Conservation (phyloP, 768 basidiomycete genomes). For the Auricularia sp. region DNA sequence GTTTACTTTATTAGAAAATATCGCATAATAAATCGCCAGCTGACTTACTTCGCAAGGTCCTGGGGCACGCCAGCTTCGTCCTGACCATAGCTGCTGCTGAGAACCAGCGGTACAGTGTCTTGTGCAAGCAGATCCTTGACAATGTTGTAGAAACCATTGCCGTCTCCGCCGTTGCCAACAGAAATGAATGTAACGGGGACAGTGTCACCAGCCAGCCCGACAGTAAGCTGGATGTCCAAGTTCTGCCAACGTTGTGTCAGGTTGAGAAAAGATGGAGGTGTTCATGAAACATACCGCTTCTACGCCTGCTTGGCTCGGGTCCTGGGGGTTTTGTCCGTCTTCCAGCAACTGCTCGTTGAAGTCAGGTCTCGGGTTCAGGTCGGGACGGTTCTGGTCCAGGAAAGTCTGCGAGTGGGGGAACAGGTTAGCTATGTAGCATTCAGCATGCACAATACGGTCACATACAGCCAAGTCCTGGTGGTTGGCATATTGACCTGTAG, state of each 20-base stretch:
- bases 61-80: conserved; percentile 19
- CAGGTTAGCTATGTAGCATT: not conserved
- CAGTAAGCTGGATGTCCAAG: conserved; percentile 27
- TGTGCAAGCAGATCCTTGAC: conserved; percentile 26
- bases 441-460: not conserved
- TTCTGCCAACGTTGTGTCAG: conserved; percentile 17
- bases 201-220: conserved; percentile 36
- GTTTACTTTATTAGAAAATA: not conserved
- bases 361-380: conserved; percentile 13
- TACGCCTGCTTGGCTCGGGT: conserved; percentile 5
- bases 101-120: conserved; percentile 34
- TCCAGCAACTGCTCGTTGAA: conserved; percentile 13
- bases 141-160: conserved; percentile 30
- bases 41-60: conserved; percentile 16
- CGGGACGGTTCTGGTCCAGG: conserved; percentile 10
- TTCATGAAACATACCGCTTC: conserved; percentile 24
- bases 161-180: conserved; percentile 39
- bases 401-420: conserved; percentile 1
- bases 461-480: conserved; percentile 12
- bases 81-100: conserved; percentile 26
- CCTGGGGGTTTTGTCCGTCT: conserved; percentile 15
- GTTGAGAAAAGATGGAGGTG: not conserved
- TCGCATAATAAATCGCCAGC: not conserved
- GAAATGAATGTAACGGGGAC: conserved; percentile 51
- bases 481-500: conserved; percentile 13